Evolutionary conservation across 2,329 filamentous ascomycete genomes (phyloP).

Genomic region (Cryphonectria carpinicola): DNA sequence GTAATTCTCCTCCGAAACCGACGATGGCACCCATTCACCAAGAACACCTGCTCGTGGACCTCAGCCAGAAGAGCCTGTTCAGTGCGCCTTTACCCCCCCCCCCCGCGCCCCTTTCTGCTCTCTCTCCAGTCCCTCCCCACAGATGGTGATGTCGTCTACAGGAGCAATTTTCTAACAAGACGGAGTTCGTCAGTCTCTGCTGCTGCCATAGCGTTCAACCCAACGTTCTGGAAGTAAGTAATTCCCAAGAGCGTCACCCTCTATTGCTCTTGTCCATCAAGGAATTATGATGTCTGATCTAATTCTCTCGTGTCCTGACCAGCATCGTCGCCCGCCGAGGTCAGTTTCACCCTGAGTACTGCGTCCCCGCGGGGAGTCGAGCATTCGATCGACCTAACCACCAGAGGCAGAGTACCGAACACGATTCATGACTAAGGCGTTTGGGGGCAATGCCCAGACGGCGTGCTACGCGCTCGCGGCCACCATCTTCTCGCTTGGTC

Average conservation of each 20-base stretch:
- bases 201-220: conserved; percentile 87
- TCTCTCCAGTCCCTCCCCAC: neutral
- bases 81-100: conserved; percentile 54
- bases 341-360: neutral
- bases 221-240: conserved; percentile 98
- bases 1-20: neutral
- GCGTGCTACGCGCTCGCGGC: conserved; percentile 90
- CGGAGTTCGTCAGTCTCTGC: conserved; percentile 67
- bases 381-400: neutral
- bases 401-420: conserved; percentile 74
- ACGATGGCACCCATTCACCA: conserved; percentile 27
- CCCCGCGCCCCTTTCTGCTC: conserved; percentile 16
- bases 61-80: conserved; percentile 67
- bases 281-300: neutral
- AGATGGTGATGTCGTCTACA: neutral
- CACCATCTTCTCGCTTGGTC: conserved; percentile 88
- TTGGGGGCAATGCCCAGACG: conserved; percentile 73
- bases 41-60: conserved; percentile 57
- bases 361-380: too few species aligned
- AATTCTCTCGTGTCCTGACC: neutral
- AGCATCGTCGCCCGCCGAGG: conserved; percentile 28
- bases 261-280: neutral
- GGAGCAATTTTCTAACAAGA: conserved; percentile 29
- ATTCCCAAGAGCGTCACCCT: conserved; percentile 11
- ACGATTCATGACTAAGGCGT: conserved; percentile 85